Evolutionary conservation across 257 asterid species (phyloP).

Genomic region (Solanum gandarillasii): DNA sequence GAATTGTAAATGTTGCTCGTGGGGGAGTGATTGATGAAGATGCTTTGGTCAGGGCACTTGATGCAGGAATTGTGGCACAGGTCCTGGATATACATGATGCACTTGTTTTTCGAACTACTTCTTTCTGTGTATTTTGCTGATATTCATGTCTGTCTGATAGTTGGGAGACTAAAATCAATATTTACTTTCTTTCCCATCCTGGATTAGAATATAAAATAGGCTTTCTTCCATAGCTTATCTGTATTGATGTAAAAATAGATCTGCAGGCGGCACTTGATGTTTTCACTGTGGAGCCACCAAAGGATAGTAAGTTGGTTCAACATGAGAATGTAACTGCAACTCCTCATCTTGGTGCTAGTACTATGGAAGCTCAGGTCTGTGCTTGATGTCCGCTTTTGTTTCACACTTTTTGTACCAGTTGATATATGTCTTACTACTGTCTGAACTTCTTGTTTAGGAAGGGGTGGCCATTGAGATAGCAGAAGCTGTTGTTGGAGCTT

Average conservation of each 20-base stretch:
- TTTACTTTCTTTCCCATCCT: neutral
- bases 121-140: neutral
- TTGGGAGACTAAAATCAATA: neutral
- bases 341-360: constrained; percentile 98
- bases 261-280: constrained; percentile 97
- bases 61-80: constrained; percentile 91
- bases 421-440: neutral
- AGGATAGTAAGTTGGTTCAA: constrained; percentile 68
- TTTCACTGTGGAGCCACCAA: constrained; percentile 90
- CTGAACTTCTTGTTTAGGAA: constrained; percentile 39
- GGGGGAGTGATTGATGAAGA: constrained; percentile 98
- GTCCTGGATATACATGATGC: constrained; percentile 16
- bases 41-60: constrained; percentile 75
- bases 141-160: neutral
- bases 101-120: neutral
- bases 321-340: constrained; percentile 71
- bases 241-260: neutral
- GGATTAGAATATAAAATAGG: neutral
- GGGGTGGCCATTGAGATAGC: constrained; percentile 96
- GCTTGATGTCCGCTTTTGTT: neutral
- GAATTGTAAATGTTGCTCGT: constrained; percentile 89
- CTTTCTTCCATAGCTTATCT: neutral
- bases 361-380: constrained; percentile 93
- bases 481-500: constrained; percentile 94
- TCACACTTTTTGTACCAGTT: neutral